A percentile compares a stretch with the other conserved stretches of the same genome.
Conservation (phyloP, 2,329 filamentous ascomycete genomes). For the Piedraia hortae region DNA sequence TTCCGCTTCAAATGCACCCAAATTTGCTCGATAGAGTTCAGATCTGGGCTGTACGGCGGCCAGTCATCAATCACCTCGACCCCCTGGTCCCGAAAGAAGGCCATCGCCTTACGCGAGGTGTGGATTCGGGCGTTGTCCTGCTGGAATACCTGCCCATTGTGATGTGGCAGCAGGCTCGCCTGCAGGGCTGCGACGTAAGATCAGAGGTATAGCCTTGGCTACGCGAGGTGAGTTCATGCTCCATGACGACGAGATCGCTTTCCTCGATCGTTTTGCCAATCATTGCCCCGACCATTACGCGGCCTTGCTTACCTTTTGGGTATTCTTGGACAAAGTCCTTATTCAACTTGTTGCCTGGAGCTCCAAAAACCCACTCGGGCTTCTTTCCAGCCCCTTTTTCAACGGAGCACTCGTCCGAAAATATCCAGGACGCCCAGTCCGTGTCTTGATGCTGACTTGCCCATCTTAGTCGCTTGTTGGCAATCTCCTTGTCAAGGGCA, state of each 20-base stretch:
- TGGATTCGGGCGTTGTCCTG: not conserved
- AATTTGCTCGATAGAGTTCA: not conserved
- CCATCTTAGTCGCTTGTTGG: not conserved
- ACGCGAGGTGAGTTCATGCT: too few species aligned
- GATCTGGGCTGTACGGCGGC: not conserved
- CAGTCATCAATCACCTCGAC: not conserved
- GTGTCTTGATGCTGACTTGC: not conserved
- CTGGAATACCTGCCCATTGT: not conserved
- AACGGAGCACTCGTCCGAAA: not conserved
- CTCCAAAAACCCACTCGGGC: not conserved
- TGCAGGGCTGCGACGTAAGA: not conserved
- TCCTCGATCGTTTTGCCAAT: not conserved
- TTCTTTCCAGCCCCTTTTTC: conserved; percentile 29
- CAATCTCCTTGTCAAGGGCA: too few species aligned
- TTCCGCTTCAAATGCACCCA: not conserved
- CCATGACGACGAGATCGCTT: not conserved
- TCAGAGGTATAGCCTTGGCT: not conserved
- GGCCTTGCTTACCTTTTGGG: not conserved
- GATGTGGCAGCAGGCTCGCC: not conserved
- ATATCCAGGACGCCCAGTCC: not conserved
- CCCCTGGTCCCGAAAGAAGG: too few species aligned
- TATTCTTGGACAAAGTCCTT: not conserved
- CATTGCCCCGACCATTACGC: not conserved
- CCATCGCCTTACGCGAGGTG: too few species aligned
- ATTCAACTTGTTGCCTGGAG: not conserved